Evolutionary conservation across 768 basidiomycete species (phyloP).

Genomic region (Lanmaoa pseudosensibilis): DNA sequence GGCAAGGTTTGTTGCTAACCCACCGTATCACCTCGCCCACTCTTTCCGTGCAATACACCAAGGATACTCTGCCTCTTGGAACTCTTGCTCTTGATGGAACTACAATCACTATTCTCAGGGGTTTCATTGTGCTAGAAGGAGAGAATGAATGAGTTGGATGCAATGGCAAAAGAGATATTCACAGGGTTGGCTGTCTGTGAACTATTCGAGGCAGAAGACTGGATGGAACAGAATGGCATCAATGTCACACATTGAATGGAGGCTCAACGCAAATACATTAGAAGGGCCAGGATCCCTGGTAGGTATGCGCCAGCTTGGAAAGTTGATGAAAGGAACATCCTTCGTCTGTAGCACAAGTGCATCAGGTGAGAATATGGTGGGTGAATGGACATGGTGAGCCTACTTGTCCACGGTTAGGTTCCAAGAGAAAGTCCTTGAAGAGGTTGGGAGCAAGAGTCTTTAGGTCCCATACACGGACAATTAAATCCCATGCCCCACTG

Average conservation of each 20-base stretch:
- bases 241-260: background rate
- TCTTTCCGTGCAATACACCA: background rate
- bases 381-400: background rate
- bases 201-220: background rate
- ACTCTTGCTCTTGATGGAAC: background rate
- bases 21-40: background rate
- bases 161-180: background rate
- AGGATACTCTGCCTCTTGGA: background rate
- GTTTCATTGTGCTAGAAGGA: background rate
- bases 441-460: constrained; percentile 11
- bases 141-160: background rate
- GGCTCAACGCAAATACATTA: background rate
- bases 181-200: background rate
- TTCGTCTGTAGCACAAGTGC: background rate
- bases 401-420: constrained; percentile 17
- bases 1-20: background rate
- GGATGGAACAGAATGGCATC: background rate
- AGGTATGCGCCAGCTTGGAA: background rate
- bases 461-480: constrained; percentile 19
- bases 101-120: background rate
- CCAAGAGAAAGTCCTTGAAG: constrained; percentile 9
- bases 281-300: background rate
- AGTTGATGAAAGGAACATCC: no score
- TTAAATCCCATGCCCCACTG: constrained; percentile 16
- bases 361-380: background rate